Conservation (phyloP, 352 stramenopile genomes). For the Thraustochytrium sp. region DNA sequence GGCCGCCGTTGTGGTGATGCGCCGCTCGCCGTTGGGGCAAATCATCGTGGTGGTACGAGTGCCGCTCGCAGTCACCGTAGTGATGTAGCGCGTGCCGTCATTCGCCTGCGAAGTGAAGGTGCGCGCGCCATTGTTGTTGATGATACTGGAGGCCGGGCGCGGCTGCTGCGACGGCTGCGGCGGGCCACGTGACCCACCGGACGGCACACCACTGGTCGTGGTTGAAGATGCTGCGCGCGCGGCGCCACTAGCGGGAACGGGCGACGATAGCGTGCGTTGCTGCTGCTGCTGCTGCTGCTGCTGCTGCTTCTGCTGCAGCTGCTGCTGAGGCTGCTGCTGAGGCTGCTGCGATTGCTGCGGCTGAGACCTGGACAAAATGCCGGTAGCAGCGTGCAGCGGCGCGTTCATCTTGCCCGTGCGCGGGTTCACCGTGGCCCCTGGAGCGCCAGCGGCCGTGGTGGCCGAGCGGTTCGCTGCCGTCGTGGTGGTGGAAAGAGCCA, state of each 20-base stretch:
- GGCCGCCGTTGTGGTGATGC: not conserved
- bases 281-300: not conserved
- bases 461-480: not conserved
- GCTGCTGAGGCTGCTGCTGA: not conserved
- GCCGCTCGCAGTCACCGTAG: not conserved
- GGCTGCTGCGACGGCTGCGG: no score
- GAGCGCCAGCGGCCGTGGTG: not conserved
- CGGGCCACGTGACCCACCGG: no score
- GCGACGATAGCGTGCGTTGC: not conserved
- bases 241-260: no score
- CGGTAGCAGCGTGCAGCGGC: not conserved
- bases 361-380: not conserved
- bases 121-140: not conserved
- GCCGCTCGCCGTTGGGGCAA: constrained; percentile 4
- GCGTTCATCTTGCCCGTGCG: not conserved
- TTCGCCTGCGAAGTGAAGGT: not conserved
- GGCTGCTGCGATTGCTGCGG: not conserved
- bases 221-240: no score
- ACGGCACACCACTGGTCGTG: no score
- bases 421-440: not conserved
- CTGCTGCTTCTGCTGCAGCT: not conserved
- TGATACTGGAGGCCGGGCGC: no score
- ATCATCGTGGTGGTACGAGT: constrained; percentile 6
- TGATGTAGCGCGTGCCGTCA: not conserved
- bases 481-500: no score